Base-by-base conservation (phyloP, 257 asterid genomes). In the Rauvolfia tetraphylla region DNA sequence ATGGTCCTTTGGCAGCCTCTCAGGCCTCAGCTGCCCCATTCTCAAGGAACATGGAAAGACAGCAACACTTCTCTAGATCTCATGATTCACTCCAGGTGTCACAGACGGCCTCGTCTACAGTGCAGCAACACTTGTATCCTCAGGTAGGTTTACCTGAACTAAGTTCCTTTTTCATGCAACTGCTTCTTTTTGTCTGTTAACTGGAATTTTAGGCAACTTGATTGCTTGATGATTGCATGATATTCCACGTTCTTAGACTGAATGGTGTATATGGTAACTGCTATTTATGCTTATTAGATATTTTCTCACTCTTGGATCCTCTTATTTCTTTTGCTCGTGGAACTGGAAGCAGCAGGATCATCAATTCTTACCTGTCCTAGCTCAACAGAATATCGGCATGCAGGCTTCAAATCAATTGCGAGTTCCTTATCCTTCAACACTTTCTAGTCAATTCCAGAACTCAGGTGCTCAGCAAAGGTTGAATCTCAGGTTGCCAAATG, bases 1-100 rank as follows among this genome's bases (percentile, higher is more conserved):
- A 71, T 78, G 74, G 78, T 71, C 67, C 81, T 81, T 79, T 85
- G 73, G 76, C 83, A 72, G 80, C 84, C 79, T 76, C 87, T 76
- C 89, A 76, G 76, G 75, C 87, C n/a, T 81, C 90, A 34, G 63
- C 83, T 67, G 79, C 68, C 34, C 68, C 88, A 36, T 41, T 34
- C 36, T 36, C 78, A 61, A 59, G 78, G 73, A 80, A 62, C 68
- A 54, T 69, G 44, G 83, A 73, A 76, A 73, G 80, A 72, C 83
- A 57, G 54, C 85, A 78, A 51, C 80, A 34, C 15, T 56, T 46
- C 63, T 63, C 81, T n/a, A 18, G 85, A 65, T 25, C 57, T 39
- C 81, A 38, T 66, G 78, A 74, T 81, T 75, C 76, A 69, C 79
- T 63, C 76, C 89, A 75, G 73, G 62, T 59, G 56, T 74, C 85